Evolutionary conservation across 129 eudicot species (phyloP), one percentile per base, ranked within the genome.

Genomic region (Artemisia tridentata): DNA sequence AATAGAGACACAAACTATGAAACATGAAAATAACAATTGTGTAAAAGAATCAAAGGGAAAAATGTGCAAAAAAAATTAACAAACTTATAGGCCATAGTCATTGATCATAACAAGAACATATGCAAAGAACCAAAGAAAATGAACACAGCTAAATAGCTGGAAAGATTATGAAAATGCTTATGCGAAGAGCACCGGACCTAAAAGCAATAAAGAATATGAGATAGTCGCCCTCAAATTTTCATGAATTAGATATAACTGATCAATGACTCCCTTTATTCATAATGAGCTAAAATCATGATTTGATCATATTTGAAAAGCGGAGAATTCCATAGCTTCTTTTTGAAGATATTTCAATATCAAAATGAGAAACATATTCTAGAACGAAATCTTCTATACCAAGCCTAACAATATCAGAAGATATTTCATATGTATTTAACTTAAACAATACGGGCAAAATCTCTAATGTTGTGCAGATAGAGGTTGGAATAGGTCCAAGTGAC

Each of bases 401-500:
- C 57, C 57, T 57, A 41, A n/a, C 25, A 41, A 71, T 8, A 61
- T 13, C 11, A 47, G 56, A 11, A 72, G n/a, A 38, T 7, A 38
- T 7, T 7, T 38, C 6, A 47, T 68, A 50, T 49, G 47, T 14
- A 46, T 46, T n/a, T 25, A 57, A 72, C 34, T 46, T 60, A 8
- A 47, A 60, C 11, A 17, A 55, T 57, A 20, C 4, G 27, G 25
- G 45, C 34, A 45, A 67, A 34, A 67, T 20, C 13, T 75, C 14
- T 19, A 55, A n/a, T 52, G 8, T 51, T n/a, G 56, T 53, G 55
- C 23, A 67, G 27, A 68, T 4, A 38, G 76, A 62, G 53, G 69
- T 69, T 18, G 50, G 63, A 43, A 38, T 38, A 38, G 11, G 45
- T 38, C 63, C 50, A 9, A 69, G 25, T 31, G 49, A 75, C 20